Evolutionary conservation across 257 asterid species (phyloP), one percentile per base, ranked within the genome.

Genomic region (Gentiana dahurica): DNA sequence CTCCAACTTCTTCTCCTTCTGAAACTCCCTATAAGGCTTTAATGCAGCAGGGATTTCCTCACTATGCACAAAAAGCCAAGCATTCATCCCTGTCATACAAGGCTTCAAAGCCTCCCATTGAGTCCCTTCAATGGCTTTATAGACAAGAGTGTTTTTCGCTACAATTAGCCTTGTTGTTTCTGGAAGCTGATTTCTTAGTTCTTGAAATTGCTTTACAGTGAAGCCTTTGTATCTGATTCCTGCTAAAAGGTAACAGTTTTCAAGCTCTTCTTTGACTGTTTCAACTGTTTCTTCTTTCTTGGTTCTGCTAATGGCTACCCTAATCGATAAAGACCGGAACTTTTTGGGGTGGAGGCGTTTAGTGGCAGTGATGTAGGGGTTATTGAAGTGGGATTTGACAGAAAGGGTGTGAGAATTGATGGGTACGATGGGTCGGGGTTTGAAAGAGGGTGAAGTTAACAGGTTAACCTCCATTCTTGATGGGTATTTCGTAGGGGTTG

Each of bases 1-100:
- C 35, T 90, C 99, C 74, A 88, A 55, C 64, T 92, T 88, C 68
- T 71, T 79, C 78, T 88, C 97, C 89, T 75, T 85, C 75, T 85
- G 97, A 45, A 85, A 92, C 37, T 72, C 62, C 55, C 95, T 65
- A 61, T 83, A 92, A 7, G 97, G 99, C 66, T 88, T 92, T 58
- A 92, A 51, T 2, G 95, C 97, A 15, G 94, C 89, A 2, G 97
- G 97, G 34, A 88, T 85, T 61, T 92, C 97, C 70, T 92, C 99
- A 63, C 70, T 77, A 58, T 77, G 97, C 33, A 92, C 94, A 49
- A 92, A 92, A 0, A 92, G 73, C 95, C 97, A 92, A 5, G 94
- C 99, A 47, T 92, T 92, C 95, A 92, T 92, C 11, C 97, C 95
- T 59, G 73, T 84, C 95, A 88, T 88, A 58, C 95, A 88, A 0